Evolutionary conservation across 2,329 filamentous ascomycete species (phyloP), one percentile per base, ranked within the genome.

Genomic region (Dactylellina leptospora): DNA sequence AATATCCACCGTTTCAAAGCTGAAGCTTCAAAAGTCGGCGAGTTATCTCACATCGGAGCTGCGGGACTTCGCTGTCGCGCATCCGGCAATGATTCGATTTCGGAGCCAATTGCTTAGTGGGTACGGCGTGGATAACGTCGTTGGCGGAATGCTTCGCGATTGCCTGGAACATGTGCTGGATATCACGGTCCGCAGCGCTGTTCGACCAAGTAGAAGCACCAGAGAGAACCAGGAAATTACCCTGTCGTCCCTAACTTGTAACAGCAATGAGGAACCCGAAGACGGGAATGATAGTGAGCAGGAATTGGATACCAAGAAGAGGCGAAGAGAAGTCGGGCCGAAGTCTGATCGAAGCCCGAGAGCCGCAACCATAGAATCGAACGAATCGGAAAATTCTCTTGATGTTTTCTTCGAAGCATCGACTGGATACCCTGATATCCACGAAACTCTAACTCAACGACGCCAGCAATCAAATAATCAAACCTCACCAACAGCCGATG

Each of bases 91-190:
- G 27, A 22, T 42, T 11, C 27, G 28, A 16, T 51, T 48, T n/a
- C 51, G 51, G 3, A n/a, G 42, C n/a, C 44, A 58, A 9, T 44
- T 66, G n/a, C 22, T 50, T 6, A 66, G 61, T 20, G 30, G 33
- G n/a, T 58, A 58, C 33, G 9, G 38, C 16, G 22, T n/a, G 1
- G 61, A 66, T 30, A 22, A 40, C 4, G 9, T 9, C 2, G 8
- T 66, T 16, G 40, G 48, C 5, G 20, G 11, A 4, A 56, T 66
- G 51, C 42, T 66, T 5, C 27, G 61, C 3, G 6, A 58, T 30
- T 50, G 27, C 16, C 22, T 66, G 9, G 42, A 66, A 1, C 51
- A 58, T 36, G 4, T 66, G 13, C 27, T 66, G 1, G 6, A 58
- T 8, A 2, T 20, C 1, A 48, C 61, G n/a, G 30, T 22, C 2